Base-by-base conservation (phyloP, 106 monocot genomes). In the Amphibolis antarctica region DNA sequence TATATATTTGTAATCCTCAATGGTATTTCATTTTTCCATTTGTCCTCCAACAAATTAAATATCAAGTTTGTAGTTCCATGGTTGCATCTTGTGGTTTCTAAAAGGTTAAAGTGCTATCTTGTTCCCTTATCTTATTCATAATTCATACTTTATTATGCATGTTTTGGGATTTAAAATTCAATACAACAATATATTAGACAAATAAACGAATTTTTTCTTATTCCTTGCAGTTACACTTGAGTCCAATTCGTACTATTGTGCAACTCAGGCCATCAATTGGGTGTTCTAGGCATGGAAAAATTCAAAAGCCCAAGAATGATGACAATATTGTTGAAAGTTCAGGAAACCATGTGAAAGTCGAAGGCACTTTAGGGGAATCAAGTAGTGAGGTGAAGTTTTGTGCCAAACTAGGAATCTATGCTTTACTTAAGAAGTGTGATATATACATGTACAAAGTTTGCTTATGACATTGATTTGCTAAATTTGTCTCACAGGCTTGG, bases 151-250 rank as follows among this genome's bases (percentile, higher is more conserved):
- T n/a, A n/a, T n/a, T n/a, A n/a, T n/a, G 10, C 11, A 27, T 42
- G 1, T 4, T 25, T 10, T 12, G 0, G 31, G 49, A 17, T 21
- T 17, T 59, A n/a, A n/a, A n/a, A n/a, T 50, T 49, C 49, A 10
- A 15, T 53, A 53, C 10, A 53, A n/a, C 10, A 19, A 58, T 17
- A 58, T 3, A 15, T 26, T 18, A 28, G 23, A 28, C 27, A 58
- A 27, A 58, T 28, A 5, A 55, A 28, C 30, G 36, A 43, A 45
- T 66, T 42, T 29, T 53, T 66, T 70, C 36, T 65, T 62, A 24
- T 57, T 46, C 74, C 48, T 80, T 88, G 71, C 82, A 92, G 92
- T 63, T 92, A 62, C 76, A 88, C 82, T 71, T 92, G 74, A 92
- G 81, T 74, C 85, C 85, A 63, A 60, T 92, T 71, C 61, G 82